Base-by-base conservation (phyloP, 805 yeast genomes). In the Scheffersomyces coipomensis region DNA sequence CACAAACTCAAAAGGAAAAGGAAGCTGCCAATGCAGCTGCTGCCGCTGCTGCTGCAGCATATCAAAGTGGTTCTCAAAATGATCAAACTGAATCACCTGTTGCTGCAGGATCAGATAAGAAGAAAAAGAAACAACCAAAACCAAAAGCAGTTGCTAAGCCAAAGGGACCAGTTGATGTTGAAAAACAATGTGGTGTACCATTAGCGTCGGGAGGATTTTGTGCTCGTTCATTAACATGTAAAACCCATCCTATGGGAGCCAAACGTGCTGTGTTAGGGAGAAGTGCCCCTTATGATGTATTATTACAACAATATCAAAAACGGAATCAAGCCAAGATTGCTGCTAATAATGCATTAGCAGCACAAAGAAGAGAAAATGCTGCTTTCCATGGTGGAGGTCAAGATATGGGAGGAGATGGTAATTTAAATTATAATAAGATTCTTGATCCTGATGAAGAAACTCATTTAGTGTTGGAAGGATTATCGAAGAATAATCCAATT, bases 171-270 rank as follows among this genome's bases (percentile, higher is more conserved):
- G 89, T 89, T 18, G 95, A 89, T 60, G 95, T 89, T 34, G 95
- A 89, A 55, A 79, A 79, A 48, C 98, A 93, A 64, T 93, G 99
- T 72, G 99, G 99, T 61, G 98, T 93, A 10, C 85, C 88, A 5
- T 67, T 93, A 44, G 89, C 96, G 0, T 85, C 84, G 48, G 98
- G 97, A n/a, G 96, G 95, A 0, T 84, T 81, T 50, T 93, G 99
- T 71, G 97, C 97, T 4, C 75, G 99, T 36, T 89, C 97, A 0
- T 71, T 93, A 44, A 93, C 99, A 0, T 93, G 99, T 73, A 93
- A 93, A 58, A 89, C 97, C 0, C 99, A 93, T 63, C 88, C 98
- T 1, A 90, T 93, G 97, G 97, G 97, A 24, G 96, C 97, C 19
- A 93, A 93, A 55, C 78, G 99, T 51, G 90, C 96, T 1, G 99